These are phyloP conservation scores for Neonectria magnoliae DNA, from an alignment of 2,329 filamentous ascomycete species.

Conservation along the genomic window DNA sequence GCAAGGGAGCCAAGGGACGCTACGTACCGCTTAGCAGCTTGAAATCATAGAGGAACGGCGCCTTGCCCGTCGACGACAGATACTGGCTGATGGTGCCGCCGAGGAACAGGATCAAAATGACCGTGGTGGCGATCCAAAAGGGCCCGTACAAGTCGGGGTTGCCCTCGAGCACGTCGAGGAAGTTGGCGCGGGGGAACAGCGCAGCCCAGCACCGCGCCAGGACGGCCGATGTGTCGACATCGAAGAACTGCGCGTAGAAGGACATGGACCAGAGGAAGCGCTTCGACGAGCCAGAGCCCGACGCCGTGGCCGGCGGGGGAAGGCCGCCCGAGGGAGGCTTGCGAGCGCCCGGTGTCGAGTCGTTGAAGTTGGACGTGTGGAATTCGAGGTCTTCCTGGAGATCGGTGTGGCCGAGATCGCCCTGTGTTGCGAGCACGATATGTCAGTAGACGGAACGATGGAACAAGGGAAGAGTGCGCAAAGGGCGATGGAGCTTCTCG, in stretches of 20 bases:
- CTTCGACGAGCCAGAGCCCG: conserved; percentile 67
- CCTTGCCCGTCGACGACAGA: conserved; percentile 72
- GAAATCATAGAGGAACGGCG: conserved; percentile 92
- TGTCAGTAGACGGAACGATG: conserved; percentile 18
- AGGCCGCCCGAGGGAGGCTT: conserved; percentile 62
- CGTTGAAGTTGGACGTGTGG: conserved; percentile 88
- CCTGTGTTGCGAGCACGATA: conserved; percentile 62
- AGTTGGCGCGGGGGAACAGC: conserved; percentile 92
- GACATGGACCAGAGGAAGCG: conserved; percentile 90
- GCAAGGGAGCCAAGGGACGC: not conserved
- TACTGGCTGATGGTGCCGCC: conserved; percentile 96
- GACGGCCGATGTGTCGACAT: conserved; percentile 94
- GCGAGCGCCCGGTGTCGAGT: conserved; percentile 60
- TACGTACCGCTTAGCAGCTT: conserved; percentile 79
- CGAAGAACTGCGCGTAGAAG: conserved; percentile 98
- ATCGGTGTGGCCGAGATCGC: conserved; percentile 97
- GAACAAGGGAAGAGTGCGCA: not conserved
- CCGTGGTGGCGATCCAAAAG: conserved; percentile 98
- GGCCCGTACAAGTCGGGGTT: conserved; percentile 97
- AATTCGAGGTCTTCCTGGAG: conserved; percentile 99
- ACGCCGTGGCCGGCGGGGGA: conserved; percentile 66
- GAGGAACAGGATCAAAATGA: conserved; percentile 93
- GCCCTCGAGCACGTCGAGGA: conserved; percentile 95
- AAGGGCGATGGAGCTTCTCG: conserved; percentile 12
- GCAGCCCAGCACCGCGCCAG: conserved; percentile 86